Conservation (phyloP, 139 green algal species). For the Chlamydomonas schloesseri region DNA sequence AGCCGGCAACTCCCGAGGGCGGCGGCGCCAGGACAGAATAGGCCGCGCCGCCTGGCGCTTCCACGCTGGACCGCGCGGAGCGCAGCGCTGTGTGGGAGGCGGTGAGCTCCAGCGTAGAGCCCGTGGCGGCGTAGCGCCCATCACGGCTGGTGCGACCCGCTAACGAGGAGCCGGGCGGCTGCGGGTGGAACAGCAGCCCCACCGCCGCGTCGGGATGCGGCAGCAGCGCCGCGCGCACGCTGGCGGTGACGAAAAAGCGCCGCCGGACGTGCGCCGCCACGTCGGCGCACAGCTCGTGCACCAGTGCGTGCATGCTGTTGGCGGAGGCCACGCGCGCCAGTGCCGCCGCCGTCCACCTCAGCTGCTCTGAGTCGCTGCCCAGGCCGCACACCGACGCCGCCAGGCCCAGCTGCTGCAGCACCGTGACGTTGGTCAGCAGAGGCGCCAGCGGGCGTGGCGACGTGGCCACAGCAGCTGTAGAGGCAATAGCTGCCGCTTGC, state of each 20-base stretch:
- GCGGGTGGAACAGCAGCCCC: slow-evolving; percentile 18
- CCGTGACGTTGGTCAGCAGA: background rate
- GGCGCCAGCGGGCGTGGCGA: too few relatives aligned
- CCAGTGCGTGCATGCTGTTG: slow-evolving; percentile 22
- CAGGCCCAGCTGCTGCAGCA: slow-evolving; percentile 24
- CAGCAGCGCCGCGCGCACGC: slow-evolving; percentile 17
- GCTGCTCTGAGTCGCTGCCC: background rate
- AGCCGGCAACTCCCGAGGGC: too few relatives aligned
- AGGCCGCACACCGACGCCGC: slow-evolving; percentile 13
- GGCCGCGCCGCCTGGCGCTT: background rate
- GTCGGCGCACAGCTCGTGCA: slow-evolving; percentile 24
- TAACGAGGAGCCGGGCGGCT: background rate
- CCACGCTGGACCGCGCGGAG: background rate
- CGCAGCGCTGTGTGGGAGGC: background rate
- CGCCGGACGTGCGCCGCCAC: background rate
- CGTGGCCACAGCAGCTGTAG: background rate
- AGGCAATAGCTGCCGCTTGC: too few relatives aligned
- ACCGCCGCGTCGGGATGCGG: background rate
- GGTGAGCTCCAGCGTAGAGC: background rate
- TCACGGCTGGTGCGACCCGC: too few relatives aligned
- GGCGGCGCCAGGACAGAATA: too few relatives aligned
- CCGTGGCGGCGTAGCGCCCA: background rate
- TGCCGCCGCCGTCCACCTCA: background rate
- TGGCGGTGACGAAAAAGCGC: background rate
- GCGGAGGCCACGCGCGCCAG: background rate